phyloP scores from a whole-genome alignment of 2,329 filamentous ascomycete species.

The Ceratocystis destructans region DNA sequence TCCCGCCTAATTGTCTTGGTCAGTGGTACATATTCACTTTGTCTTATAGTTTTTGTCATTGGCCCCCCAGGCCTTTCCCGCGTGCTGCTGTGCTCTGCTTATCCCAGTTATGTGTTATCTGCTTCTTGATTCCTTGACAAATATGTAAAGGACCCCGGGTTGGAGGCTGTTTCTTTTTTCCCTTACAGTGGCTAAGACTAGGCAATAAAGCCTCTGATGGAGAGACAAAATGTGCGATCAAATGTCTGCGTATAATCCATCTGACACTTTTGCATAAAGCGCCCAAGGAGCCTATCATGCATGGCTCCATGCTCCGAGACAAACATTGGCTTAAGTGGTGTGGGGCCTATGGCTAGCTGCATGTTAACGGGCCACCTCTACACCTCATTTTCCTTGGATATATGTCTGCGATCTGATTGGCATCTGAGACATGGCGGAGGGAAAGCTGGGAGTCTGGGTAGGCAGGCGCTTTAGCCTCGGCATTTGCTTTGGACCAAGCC shows the following conservation, averaged over 20 bases:
- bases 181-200: neutral
- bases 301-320: neutral
- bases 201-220: neutral
- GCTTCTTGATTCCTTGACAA: neutral
- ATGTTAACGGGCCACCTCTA: neutral
- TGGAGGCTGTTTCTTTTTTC: neutral
- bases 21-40: neutral
- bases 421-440: neutral
- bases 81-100: neutral
- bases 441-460: neutral
- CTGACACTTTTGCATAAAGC: neutral
- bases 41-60: conserved; percentile 6
- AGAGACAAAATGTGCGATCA: neutral
- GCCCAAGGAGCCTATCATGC: neutral
- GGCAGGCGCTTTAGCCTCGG: neutral
- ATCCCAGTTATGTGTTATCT: neutral
- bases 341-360: neutral
- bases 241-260: neutral
- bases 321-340: neutral
- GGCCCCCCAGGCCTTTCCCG: neutral
- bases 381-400: neutral
- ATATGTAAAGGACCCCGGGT: neutral
- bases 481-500: neutral
- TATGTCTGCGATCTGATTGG: neutral
- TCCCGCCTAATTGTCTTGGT: conserved; percentile 2